These are phyloP conservation scores for Lactarius sanguifluus DNA, from an alignment of 768 basidiomycete species.

Conservation along the genomic window DNA sequence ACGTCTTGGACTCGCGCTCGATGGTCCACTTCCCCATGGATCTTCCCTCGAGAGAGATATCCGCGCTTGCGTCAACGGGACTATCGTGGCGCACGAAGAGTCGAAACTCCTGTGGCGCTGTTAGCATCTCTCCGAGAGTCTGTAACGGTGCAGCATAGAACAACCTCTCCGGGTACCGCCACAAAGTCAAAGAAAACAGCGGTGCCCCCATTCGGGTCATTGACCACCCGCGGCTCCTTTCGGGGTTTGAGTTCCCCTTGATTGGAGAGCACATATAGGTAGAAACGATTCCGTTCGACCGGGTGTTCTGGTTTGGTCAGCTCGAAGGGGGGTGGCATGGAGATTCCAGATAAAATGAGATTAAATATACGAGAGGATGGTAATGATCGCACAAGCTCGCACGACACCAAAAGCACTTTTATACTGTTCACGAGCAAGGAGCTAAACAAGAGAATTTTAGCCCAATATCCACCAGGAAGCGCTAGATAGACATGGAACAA, in stretches of 20 bases:
- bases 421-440: neutral
- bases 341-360: neutral
- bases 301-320: slow-evolving; percentile 1
- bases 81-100: slow-evolving; percentile 15
- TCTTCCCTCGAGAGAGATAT: neutral
- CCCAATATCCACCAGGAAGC: neutral
- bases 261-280: slow-evolving; percentile 5
- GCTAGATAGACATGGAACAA: neutral
- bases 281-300: slow-evolving; percentile 6
- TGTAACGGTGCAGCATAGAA: neutral
- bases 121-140: neutral
- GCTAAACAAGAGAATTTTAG: slow-evolving; percentile 4
- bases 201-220: neutral
- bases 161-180: slow-evolving; percentile 11
- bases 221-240: neutral
- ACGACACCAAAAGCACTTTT: neutral
- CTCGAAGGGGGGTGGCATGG: neutral
- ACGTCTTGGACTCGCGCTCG: neutral
- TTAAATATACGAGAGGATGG: neutral
- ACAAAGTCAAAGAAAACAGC: slow-evolving; percentile 8
- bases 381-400: neutral
- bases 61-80: slow-evolving; percentile 9
- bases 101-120: slow-evolving; percentile 2
- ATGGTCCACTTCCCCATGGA: slow-evolving; percentile 22
- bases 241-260: slow-evolving; percentile 18